A percentile compares a stretch with the other conserved stretches of the same genome.
These are phyloP conservation scores for Puccinia horiana DNA, from an alignment of 1,284 basidiomycete species.

Conservation along the genomic window DNA sequence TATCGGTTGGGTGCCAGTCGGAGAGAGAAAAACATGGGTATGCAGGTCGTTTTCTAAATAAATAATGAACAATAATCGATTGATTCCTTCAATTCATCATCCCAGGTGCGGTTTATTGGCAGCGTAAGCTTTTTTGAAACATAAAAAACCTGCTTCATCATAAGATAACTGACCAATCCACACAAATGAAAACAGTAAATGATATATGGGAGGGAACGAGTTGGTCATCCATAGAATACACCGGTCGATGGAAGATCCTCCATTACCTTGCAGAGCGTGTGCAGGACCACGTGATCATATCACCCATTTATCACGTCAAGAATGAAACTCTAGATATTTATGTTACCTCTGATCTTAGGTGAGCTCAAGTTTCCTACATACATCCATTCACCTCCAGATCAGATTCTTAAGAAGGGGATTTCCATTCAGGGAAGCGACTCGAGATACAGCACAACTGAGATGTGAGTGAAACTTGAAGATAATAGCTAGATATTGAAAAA, in stretches of 20 bases:
- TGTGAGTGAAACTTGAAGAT: conserved; percentile 56
- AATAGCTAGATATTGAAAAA: background rate
- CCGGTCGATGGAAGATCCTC: conserved; percentile 68
- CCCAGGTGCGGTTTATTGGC: conserved; percentile 54
- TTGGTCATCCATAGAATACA: conserved; percentile 68
- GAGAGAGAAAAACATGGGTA: conserved; percentile 67
- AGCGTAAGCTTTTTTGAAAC: conserved; percentile 48
- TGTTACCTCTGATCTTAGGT: conserved; percentile 64
- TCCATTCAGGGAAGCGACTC: conserved; percentile 60
- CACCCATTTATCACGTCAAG: conserved; percentile 63
- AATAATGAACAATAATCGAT: background rate
- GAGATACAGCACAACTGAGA: conserved; percentile 64
- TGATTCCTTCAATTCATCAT: background rate
- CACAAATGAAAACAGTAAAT: conserved; percentile 61
- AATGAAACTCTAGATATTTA: conserved; percentile 64
- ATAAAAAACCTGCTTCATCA: conserved; percentile 63
- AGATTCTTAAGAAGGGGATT: background rate
- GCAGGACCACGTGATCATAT: conserved; percentile 64
- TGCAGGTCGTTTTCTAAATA: conserved; percentile 55
- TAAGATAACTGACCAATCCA: background rate
- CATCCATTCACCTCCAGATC: background rate
- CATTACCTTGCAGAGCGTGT: conserved; percentile 64
- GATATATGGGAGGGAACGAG: conserved; percentile 70
- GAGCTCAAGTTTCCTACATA: background rate
- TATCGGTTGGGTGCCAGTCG: conserved; percentile 66